A percentile compares a stretch with the other conserved stretches of the same genome.
phyloP scores from a whole-genome alignment of 495 filamentous ascomycete genomes.

The Darksidea phi region DNA sequence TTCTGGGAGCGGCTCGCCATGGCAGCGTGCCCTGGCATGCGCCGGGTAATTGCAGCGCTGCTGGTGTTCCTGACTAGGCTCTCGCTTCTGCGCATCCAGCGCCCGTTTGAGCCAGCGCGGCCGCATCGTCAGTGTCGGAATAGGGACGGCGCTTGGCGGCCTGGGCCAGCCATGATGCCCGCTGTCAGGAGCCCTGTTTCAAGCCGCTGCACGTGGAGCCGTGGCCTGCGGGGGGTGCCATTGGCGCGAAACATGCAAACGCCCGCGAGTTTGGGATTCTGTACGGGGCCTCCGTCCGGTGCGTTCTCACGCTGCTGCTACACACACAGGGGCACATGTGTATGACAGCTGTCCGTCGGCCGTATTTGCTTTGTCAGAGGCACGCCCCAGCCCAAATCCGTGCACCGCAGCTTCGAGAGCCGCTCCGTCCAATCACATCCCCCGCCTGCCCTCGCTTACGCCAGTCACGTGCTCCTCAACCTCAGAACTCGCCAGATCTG shows the following conservation, averaged over 20 bases:
- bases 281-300: no score
- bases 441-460: not conserved
- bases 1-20: not conserved
- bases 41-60: constrained; percentile 32
- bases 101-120: not conserved
- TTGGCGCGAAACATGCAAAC: not conserved
- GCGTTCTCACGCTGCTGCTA: no score
- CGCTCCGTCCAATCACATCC: not conserved
- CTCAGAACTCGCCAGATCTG: constrained; percentile 2
- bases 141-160: not conserved
- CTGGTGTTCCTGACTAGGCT: constrained; percentile 19
- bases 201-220: constrained; percentile 1
- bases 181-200: not conserved
- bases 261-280: not conserved
- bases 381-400: no score
- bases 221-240: not conserved
- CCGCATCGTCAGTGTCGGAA: not conserved
- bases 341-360: no score
- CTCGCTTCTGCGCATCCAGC: constrained; percentile 3
- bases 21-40: not conserved
- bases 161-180: not conserved
- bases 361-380: no score
- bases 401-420: not conserved
- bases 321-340: no score
- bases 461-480: constrained; percentile 13